A percentile compares a stretch with the other conserved stretches of the same genome.
Evolutionary conservation across 495 filamentous ascomycete species (phyloP).

Genomic region (Xylaria cubensis): DNA sequence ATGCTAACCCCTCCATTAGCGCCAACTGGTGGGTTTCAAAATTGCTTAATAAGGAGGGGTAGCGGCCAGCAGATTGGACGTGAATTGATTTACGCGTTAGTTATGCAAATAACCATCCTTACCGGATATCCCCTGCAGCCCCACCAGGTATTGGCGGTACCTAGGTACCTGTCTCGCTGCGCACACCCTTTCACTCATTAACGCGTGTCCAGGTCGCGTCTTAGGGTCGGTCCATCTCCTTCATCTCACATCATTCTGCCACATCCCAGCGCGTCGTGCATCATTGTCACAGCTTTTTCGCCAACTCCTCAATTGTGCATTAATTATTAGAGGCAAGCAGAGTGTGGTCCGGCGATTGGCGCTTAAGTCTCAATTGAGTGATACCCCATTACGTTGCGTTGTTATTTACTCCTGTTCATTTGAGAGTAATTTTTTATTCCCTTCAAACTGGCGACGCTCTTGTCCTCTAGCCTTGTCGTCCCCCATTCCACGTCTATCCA

Average conservation of each 20-base stretch:
- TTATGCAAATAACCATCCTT: slow-evolving; percentile 13
- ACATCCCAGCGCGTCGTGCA: slow-evolving; percentile 5
- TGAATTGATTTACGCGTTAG: slow-evolving; percentile 4
- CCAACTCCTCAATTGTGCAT: not conserved
- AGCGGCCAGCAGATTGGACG: not conserved
- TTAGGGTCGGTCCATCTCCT: slow-evolving; percentile 2
- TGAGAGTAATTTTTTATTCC: not conserved
- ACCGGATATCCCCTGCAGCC: not conserved
- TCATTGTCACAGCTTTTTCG: not conserved
- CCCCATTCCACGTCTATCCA: not conserved
- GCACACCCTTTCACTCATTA: slow-evolving; percentile 18
- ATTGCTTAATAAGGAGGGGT: slow-evolving; percentile 21
- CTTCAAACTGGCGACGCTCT: not conserved
- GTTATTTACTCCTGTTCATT: not conserved
- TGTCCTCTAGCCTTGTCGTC: not conserved
- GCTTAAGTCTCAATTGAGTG: slow-evolving; percentile 1
- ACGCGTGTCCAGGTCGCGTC: slow-evolving; percentile 21
- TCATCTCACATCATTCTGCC: slow-evolving; percentile 11
- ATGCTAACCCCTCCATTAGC: slow-evolving; percentile 27
- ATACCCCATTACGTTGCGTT: not conserved
- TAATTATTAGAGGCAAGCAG: not conserved
- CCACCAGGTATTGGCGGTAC: not conserved
- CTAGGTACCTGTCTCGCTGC: not conserved
- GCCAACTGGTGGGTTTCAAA: not conserved
- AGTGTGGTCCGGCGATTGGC: not conserved